Evolutionary conservation across 2,329 filamentous ascomycete genomes (phyloP), one percentile per base, ranked within the genome.

Genomic region (Hymenoscyphus fraxineus): DNA sequence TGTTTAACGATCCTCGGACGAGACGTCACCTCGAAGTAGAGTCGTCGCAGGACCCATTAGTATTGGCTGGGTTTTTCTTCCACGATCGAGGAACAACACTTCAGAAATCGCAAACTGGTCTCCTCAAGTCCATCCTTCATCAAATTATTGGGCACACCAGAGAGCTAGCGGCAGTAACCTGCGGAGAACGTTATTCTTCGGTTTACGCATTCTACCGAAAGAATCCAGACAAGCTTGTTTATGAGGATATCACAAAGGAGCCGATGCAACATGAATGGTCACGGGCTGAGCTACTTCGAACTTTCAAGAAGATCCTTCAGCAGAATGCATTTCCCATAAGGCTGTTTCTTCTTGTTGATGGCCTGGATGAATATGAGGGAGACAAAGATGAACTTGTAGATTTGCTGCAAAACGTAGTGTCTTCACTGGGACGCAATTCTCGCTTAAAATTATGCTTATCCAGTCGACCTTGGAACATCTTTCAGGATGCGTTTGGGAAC

Each of bases 51-150:
- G 32, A 27, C 32, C 41, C 62, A 16, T 40, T 72, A 2, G 58
- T 40, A n/a, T 76, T 75, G 0, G 78, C 78, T 0, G 76, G 74
- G 0, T 81, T 78, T 68, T 82, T 80, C 68, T 80, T 82, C 63
- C 81, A 79, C 79, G 79, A 76, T 2, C 76, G 76, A 22, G 78
- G 77, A 6, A 54, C 10, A 35, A 57, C 6, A 19, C 57, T 44
- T 47, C 31, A n/a, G 27, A 58, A 15, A 58, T 67, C 31, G 57
- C 57, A 9, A 38, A 41, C 16, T 35, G 58, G 10, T 13, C 63
- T 16, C 57, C 64, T 12, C 10, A 57, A 60, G n/a, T 57, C 62
- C 6, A 38, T 38, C 22, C 10, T 27, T 13, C 40, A 41, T 16
- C 40, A 41, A 41, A 41, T 41, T 6, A 41, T 41, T 13, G 32